Conservation (phyloP, 78 protist species). For the Planoprotostelium fungivorum region DNA sequence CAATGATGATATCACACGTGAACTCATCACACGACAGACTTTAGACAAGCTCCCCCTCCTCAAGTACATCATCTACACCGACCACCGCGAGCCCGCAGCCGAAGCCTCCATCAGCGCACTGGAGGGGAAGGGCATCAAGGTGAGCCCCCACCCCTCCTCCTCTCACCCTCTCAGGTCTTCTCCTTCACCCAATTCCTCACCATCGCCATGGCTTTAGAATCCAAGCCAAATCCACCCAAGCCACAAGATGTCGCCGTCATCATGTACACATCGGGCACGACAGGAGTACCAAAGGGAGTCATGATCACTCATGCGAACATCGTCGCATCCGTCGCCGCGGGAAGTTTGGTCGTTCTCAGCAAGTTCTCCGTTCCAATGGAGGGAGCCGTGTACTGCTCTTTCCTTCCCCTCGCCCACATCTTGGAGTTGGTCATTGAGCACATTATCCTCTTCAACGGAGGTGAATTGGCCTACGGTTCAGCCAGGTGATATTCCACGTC, state of each 20-base stretch:
- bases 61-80: neutral
- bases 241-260: conserved; percentile 48
- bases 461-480: neutral
- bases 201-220: neutral
- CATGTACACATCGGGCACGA: conserved; percentile 87
- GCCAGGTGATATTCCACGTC: neutral
- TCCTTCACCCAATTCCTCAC: neutral
- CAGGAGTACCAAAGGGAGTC: conserved; percentile 67
- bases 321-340: neutral
- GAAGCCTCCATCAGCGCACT: neutral
- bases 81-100: neutral
- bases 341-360: neutral
- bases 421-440: conserved; percentile 65
- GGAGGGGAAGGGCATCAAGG: neutral
- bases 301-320: conserved; percentile 60
- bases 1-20: too few species aligned
- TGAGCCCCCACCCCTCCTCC: too few species aligned
- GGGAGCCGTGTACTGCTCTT: conserved; percentile 67
- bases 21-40: too few species aligned
- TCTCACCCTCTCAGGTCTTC: too few species aligned
- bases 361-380: conserved; percentile 10
- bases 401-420: conserved; percentile 95
- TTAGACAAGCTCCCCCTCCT: neutral
- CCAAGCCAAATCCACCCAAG: conserved; percentile 23
- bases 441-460: neutral